These are phyloP conservation scores for Cyclotella baltica DNA, from an alignment of 108 stramenopile species.

Conservation along the genomic window DNA sequence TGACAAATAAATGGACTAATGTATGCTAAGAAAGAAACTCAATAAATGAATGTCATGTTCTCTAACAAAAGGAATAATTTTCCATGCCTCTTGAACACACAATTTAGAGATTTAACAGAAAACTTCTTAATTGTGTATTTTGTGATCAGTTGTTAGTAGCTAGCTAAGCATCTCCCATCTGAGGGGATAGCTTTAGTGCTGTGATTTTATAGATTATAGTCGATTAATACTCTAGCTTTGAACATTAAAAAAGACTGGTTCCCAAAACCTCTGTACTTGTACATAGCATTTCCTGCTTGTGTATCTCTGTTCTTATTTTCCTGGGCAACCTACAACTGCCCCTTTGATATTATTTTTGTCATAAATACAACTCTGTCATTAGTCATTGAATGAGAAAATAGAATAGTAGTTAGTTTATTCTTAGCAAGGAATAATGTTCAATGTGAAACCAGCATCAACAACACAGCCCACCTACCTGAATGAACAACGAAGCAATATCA, in stretches of 20 bases:
- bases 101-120: no score
- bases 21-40: no score
- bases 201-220: no score
- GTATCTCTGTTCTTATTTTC: not conserved
- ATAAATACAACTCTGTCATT: slow-evolving; percentile 66
- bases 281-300: not conserved
- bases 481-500: slow-evolving; percentile 70
- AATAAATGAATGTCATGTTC: no score
- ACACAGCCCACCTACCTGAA: slow-evolving; percentile 44
- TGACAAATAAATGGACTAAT: no score
- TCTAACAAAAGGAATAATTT: no score
- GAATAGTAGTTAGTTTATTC: not conserved
- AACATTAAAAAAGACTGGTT: not conserved
- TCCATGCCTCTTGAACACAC: no score
- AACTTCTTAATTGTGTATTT: no score
- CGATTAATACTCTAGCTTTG: no score
- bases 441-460: not conserved
- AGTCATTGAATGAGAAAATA: not conserved
- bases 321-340: slow-evolving; percentile 68
- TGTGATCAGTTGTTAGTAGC: no score
- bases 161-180: no score
- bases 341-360: slow-evolving; percentile 64
- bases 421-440: not conserved
- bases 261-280: not conserved
- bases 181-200: no score